Evolutionary conservation across 2,329 filamentous ascomycete species (phyloP).

Genomic region (Chalaropsis thielavioides): DNA sequence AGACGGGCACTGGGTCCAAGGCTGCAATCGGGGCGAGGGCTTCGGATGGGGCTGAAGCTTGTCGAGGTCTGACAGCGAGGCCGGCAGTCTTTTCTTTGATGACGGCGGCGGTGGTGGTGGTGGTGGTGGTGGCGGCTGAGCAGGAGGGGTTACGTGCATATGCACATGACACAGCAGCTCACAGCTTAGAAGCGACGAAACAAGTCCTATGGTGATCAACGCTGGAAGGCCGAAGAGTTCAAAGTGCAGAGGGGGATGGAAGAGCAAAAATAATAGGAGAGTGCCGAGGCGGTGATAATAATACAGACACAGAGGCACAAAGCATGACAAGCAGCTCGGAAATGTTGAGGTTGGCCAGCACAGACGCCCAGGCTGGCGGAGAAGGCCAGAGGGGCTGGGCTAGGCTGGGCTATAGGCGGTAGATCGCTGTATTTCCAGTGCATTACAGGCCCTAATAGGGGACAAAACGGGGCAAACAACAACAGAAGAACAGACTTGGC

Average conservation of each 20-base stretch:
- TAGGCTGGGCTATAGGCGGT: not conserved
- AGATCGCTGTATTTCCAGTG: not conserved
- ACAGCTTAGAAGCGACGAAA: slow-evolving; percentile 16
- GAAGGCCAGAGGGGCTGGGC: not conserved
- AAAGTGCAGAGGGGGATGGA: not conserved
- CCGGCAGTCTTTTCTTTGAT: not conserved
- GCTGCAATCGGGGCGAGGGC: not conserved
- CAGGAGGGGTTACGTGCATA: slow-evolving; percentile 14
- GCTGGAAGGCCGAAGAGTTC: not conserved
- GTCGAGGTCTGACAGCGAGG: not conserved
- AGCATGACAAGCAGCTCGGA: not conserved
- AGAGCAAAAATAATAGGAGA: not conserved
- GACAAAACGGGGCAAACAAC: not conserved
- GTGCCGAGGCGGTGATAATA: not conserved
- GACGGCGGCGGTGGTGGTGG: not conserved
- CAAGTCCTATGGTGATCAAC: slow-evolving; percentile 16
- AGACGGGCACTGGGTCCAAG: not conserved
- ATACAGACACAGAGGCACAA: not conserved
- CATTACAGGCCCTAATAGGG: not conserved
- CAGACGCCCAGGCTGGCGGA: not conserved
- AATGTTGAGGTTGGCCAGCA: not conserved
- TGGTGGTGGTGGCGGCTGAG: slow-evolving; percentile 17
- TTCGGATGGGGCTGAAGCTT: not conserved
- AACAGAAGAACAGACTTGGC: not conserved
- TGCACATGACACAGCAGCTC: slow-evolving; percentile 18